A percentile compares a stretch with the other conserved stretches of the same genome.
Evolutionary conservation across 371 early-diverging fungal genomes (phyloP).

Genomic region (Mortierella sp.): DNA sequence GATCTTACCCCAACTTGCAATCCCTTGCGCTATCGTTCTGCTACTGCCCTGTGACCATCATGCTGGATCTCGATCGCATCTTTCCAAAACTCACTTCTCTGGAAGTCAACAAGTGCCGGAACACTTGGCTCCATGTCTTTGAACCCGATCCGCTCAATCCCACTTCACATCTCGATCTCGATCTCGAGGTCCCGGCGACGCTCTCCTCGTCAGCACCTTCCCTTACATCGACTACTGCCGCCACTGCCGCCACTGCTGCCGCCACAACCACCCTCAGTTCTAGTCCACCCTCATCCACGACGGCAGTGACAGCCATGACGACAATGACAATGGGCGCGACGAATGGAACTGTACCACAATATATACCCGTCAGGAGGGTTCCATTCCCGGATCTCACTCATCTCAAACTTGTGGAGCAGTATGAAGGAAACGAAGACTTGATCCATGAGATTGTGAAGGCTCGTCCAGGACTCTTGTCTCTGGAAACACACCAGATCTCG

Average conservation of each 20-base stretch:
- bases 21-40: slow-evolving; percentile 27
- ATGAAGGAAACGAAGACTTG: slow-evolving; percentile 23
- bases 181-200: slow-evolving; percentile 6
- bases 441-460: slow-evolving; percentile 21
- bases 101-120: slow-evolving; percentile 32
- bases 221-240: not conserved
- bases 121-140: slow-evolving; percentile 35
- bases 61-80: slow-evolving; percentile 31
- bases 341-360: no score
- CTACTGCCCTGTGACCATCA: slow-evolving; percentile 17
- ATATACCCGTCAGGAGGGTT: no score
- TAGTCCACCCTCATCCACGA: not conserved
- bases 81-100: slow-evolving; percentile 28
- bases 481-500: slow-evolving; percentile 28
- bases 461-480: slow-evolving; percentile 16
- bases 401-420: slow-evolving; percentile 26
- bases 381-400: slow-evolving; percentile 22
- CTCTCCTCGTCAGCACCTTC: not conserved
- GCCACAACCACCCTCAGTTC: not conserved
- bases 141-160: slow-evolving; percentile 25
- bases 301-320: slow-evolving; percentile 6
- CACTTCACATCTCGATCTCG: slow-evolving; percentile 9
- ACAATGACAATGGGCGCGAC: not conserved
- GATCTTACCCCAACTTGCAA: slow-evolving; percentile 13
- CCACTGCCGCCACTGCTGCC: not conserved